Evolutionary conservation across 306 rosid genomes (phyloP), one percentile per base, ranked within the genome.

Genomic region (Prunus campanulata): DNA sequence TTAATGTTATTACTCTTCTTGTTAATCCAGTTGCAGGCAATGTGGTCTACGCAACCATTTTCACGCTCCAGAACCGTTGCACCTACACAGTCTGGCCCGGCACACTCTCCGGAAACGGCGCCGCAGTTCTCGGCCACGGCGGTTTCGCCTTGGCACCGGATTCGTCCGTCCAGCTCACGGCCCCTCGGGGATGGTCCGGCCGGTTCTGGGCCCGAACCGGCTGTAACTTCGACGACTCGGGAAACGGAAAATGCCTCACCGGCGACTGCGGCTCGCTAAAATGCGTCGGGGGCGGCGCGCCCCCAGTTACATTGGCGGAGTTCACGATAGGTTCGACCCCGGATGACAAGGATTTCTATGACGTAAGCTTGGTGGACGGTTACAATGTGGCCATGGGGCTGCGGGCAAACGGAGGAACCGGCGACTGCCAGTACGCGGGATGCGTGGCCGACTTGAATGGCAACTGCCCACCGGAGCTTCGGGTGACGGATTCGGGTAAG

Each of bases 381-480:
- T 95, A 92, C 91, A 95, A 95, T 5, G 93, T 90, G 24, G 93
- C 89, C 0, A 80, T 95, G 85, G 91, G 97, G 0, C 88, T 95
- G 35, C 44, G 61, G 79, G 93, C 98, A 1, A 82, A 72, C 68
- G 89, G 92, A 0, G 97, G 97, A 30, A 82, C 72, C 57, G 98
- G 98, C 13, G 96, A 92, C 68, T 95, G 98, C 55, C 95, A 90
- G 84, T 79, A 87, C 78, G 96, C 98, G 0, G 98, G 98, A 1
- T 94, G 98, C 35, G 84, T 86, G 2, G 19, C 89, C 10, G 97
- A 94, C 77, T 70, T 94, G 52, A 92, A 92, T 59, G 69, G 68
- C 1, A 32, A 12, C 72, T 94, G 96, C 77, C 97, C 96, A 2
- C 5, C 78, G 0, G 96, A 95, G 83, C 60, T 95, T 63, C 89